Evolutionary conservation across 768 basidiomycete genomes (phyloP), one percentile per base, ranked within the genome.

Genomic region (Mycena floridula): DNA sequence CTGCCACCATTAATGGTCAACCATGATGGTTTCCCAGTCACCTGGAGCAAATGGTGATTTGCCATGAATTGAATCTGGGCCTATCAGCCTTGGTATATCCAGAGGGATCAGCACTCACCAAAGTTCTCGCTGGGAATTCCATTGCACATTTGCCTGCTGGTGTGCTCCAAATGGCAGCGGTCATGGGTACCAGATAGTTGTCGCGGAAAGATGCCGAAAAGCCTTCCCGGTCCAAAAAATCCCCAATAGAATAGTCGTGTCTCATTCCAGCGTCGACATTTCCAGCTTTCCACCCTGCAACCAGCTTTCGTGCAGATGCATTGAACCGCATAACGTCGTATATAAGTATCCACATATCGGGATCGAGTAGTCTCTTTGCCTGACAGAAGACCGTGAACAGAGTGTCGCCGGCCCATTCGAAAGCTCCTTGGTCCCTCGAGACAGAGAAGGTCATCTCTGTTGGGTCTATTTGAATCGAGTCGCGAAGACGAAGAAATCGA

Each of bases 381-480:
- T 87, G 86, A 54, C 81, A 82, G 58, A 89, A 89, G 0, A 89
- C 66, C 0, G 77, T 74, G 7, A 66, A 55, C 0, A 78, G 65
- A 38, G 75, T 79, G 51, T 77, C 74, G 24, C 85, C 85, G 3
- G 85, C 83, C 85, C 88, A 89, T 59, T 89, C 85, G 52, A 86
- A 86, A 1, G 54, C 59, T 0, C 85, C 88, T 18, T 58, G 47
- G 58, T 89, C 84, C 39, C 85, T 71, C 3, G 86, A 84, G 28
- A 91, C 77, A 51, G 78, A 76, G 61, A 89, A 89, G 0, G 86
- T 82, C 86, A 89, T 89, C 44, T 81, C 77, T 0, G 85, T 85
- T 3, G 73, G 69, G 32, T 77, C 52, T 24, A 80, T 70, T 4
- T 62, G 63, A 30, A 87, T 72, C 12, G 60, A 54, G 5, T 70